Evolutionary conservation across 2,329 filamentous ascomycete species (phyloP).

Genomic region (Ophiobolus disseminans): DNA sequence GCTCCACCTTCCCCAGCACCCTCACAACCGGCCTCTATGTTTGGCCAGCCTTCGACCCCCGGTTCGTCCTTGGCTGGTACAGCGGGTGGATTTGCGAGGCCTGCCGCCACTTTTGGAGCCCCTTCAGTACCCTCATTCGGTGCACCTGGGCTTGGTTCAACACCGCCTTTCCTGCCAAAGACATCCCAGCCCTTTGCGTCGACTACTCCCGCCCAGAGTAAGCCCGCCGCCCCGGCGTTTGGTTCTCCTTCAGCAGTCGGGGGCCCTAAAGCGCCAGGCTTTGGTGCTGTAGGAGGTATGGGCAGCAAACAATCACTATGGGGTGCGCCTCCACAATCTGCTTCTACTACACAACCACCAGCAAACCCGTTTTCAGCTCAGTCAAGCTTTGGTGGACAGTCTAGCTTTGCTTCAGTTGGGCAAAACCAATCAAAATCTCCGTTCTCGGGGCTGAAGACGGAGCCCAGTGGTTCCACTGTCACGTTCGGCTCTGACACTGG

Average conservation of each 20-base stretch:
- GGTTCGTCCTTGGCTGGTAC: conserved; percentile 6
- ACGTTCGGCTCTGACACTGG: conserved; percentile 45
- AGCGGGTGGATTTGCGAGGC: conserved; percentile 14
- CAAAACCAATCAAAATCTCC: conserved; percentile 36
- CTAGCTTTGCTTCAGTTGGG: conserved; percentile 42
- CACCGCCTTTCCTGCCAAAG: conserved; percentile 19
- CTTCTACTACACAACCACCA: conserved; percentile 20
- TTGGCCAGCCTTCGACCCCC: conserved; percentile 22
- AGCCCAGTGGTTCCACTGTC: conserved; percentile 51
- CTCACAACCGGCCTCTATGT: conserved; percentile 14
- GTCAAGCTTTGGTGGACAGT: conserved; percentile 21
- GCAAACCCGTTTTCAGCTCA: conserved; percentile 45
- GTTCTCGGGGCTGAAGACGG: conserved; percentile 37
- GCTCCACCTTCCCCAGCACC: conserved; percentile 24
- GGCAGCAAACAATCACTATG: conserved; percentile 29
- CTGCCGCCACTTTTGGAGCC: conserved; percentile 34
- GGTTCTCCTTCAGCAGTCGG: conserved; percentile 30
- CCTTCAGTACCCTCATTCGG: conserved; percentile 36
- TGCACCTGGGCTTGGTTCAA: conserved; percentile 18
- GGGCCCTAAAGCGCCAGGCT: conserved; percentile 33
- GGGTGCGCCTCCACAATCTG: conserved; percentile 29
- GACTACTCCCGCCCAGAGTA: conserved; percentile 17
- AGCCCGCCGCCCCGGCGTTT: conserved; percentile 29
- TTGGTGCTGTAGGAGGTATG: conserved; percentile 31
- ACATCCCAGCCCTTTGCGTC: conserved; percentile 26